A percentile compares a stretch with the other conserved stretches of the same genome.
These are phyloP conservation scores for Groenewaldozyma auringiensis DNA, from an alignment of 1,139 yeast species.

Conservation along the genomic window DNA sequence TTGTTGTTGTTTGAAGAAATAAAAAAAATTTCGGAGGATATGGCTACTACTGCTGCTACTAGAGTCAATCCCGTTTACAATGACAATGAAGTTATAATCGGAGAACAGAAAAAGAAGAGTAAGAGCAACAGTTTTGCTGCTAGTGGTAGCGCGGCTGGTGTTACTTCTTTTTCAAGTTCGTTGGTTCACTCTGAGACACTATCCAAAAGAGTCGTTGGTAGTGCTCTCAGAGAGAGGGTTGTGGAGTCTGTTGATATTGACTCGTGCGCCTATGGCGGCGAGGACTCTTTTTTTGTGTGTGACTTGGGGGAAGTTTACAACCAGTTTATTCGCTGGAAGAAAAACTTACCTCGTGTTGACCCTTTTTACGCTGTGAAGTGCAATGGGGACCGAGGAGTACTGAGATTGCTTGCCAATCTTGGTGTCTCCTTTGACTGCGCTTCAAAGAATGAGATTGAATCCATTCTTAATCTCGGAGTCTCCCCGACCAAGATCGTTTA, in stretches of 20 bases:
- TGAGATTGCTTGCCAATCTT: slow-evolving; percentile 47
- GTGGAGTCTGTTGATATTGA: slow-evolving; percentile 44
- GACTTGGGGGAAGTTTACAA: slow-evolving; percentile 68
- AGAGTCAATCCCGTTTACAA: background rate
- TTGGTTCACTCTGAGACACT: background rate
- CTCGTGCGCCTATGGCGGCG: slow-evolving; percentile 66
- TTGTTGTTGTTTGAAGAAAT: background rate
- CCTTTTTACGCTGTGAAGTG: slow-evolving; percentile 95
- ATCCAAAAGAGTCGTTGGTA: slow-evolving; percentile 21
- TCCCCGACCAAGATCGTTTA: slow-evolving; percentile 64
- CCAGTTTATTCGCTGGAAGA: slow-evolving; percentile 54
- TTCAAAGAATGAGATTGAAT: slow-evolving; percentile 73
- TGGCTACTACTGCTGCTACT: background rate
- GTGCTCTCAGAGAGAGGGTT: slow-evolving; percentile 19
- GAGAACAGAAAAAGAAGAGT: background rate
- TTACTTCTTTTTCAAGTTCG: too few species aligned
- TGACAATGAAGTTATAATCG: background rate
- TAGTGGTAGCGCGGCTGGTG: background rate
- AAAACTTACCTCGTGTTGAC: slow-evolving; percentile 59
- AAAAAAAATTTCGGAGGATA: background rate
- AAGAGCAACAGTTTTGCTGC: background rate
- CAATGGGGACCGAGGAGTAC: slow-evolving; percentile 62
- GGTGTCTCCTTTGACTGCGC: slow-evolving; percentile 93
- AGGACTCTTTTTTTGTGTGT: slow-evolving; percentile 82
- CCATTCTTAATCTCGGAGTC: slow-evolving; percentile 55